A percentile compares a stretch with the other conserved stretches of the same genome.
These are phyloP conservation scores for Plantago coronopus DNA, from an alignment of 305 asterid species.

Conservation along the genomic window DNA sequence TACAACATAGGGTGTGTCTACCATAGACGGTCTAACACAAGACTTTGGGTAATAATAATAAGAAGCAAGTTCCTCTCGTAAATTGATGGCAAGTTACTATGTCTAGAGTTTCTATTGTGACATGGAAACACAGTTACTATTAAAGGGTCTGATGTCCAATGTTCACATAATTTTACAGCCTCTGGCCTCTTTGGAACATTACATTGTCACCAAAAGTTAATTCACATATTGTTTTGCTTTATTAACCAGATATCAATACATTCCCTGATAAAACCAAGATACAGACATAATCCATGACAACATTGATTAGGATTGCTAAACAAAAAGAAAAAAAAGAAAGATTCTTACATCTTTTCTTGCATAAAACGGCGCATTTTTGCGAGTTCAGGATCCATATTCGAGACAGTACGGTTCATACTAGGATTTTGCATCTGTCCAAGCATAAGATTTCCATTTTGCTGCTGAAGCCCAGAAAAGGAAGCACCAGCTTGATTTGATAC, in stretches of 20 bases:
- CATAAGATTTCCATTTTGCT: slow-evolving; percentile 62
- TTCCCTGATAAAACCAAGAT: background rate
- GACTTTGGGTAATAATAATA: too few species aligned
- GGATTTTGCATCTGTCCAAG: slow-evolving; percentile 71
- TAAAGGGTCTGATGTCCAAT: background rate
- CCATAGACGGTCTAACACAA: too few species aligned
- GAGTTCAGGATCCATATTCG: slow-evolving; percentile 53
- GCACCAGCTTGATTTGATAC: slow-evolving; percentile 58
- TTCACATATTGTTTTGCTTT: background rate
- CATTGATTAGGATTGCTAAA: slow-evolving; percentile 8
- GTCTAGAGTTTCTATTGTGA: too few species aligned
- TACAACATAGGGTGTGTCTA: too few species aligned
- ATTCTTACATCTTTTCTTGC: slow-evolving; percentile 62
- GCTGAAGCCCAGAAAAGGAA: slow-evolving; percentile 48
- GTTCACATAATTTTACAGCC: background rate
- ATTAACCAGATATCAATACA: background rate
- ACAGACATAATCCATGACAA: background rate
- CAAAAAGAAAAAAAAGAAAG: slow-evolving; percentile 16
- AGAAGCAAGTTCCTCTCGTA: too few species aligned
- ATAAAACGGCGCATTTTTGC: slow-evolving; percentile 45
- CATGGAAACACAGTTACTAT: too few species aligned
- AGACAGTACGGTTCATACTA: slow-evolving; percentile 39
- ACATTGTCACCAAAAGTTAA: background rate
- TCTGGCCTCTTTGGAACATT: background rate
- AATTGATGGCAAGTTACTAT: too few species aligned